Base-by-base conservation (phyloP, 768 basidiomycete genomes). In the Phlebiopsis flavidoalba region DNA sequence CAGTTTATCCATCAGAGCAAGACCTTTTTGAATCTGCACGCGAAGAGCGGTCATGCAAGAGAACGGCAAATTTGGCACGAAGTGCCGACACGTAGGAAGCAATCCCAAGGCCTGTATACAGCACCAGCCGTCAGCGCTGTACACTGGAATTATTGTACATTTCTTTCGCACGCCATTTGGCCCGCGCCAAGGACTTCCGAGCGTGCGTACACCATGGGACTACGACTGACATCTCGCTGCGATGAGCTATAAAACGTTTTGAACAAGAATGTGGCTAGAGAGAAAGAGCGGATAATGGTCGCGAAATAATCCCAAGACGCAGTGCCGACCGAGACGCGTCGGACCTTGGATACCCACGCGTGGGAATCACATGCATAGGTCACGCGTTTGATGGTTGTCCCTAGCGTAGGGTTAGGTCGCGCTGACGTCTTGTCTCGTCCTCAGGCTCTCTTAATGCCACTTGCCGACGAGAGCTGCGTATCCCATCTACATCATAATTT, bases 71-170 rank as follows among this genome's bases (percentile, higher is more conserved):
- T 68, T 86, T 87, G 46, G 95, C 96, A 36, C 89, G 86, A 22
- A 95, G 78, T 43, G 92, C 89, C 19, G 93, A 80, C 46, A 96
- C 93, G 56, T 89, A 82, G 63, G n/a, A n/a, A n/a, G 94, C 92
- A 51, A 98, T 98, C 1, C 95, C 96, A 0, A 91, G 85, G 64
- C 95, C 95, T 75, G 31, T n/a, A 8, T 43, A 43, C 17, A 43
- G 17, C 3, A 43, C 12, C 40, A 3, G 8, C 10, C 12, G 40
- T 43, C 12, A 43, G 40, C 31, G 22, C 36, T 19, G 33, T 19
- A 12, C 8, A 17, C 17, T 12, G 2, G 40, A 12, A 10, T 12
- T 43, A 12, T 37, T 3, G 24, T n/a, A 14, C 24, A 40, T 45
- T 35, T 47, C 17, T 50, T 26, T 62, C 69, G 49, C 53, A 76